Evolutionary conservation across 768 basidiomycete species (phyloP), one percentile per base, ranked within the genome.

Genomic region (Lentinula detonsa): DNA sequence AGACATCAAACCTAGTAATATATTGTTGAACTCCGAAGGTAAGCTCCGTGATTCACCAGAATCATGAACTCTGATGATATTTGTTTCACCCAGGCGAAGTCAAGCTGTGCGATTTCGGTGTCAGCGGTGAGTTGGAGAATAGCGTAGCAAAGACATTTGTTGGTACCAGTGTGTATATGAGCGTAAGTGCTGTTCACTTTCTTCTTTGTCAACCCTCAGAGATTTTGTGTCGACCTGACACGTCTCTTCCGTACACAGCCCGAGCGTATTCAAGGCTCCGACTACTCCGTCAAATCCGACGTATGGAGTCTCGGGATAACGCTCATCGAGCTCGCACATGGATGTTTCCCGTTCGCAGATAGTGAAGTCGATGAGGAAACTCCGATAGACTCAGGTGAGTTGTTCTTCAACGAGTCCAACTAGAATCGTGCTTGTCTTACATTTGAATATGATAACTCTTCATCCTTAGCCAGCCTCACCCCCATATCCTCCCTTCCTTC

Each of bases 91-190:
- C 81, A 55, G 97, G 97, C 31, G 88, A 97, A 66, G 95, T 98
- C 82, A 99, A 99, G 78, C 95, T 99, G 57, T 98, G 96, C 69
- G 97, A 99, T 74, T 99, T 98, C 72, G 97, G 97, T 45, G 97
- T 99, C 5, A 98, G 95, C 1, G 97, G 97, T 33, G 97, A 99
- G 73, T 82, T 99, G 67, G 95, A 98, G 76, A 98, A 98, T 74
- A 95, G 93, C 6, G 95, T 98, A 64, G 97, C 97, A 37, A 95
- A 98, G 74, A 98, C 97, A 0, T 99, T 98, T 70, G 97, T 99
- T 42, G 96, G 97, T 33, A 99, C 97, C 10, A 95, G 92, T 63
- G 98, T 95, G 3, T 99, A 99, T 73, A 99, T 98, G 96, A 98
- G 97, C 67, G 97, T 98, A 75, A 59, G 62, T 59, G 28, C 10